These are phyloP conservation scores for Circinella umbellata DNA, from an alignment of 371 early-diverging fungal genomes.

Conservation along the genomic window DNA sequence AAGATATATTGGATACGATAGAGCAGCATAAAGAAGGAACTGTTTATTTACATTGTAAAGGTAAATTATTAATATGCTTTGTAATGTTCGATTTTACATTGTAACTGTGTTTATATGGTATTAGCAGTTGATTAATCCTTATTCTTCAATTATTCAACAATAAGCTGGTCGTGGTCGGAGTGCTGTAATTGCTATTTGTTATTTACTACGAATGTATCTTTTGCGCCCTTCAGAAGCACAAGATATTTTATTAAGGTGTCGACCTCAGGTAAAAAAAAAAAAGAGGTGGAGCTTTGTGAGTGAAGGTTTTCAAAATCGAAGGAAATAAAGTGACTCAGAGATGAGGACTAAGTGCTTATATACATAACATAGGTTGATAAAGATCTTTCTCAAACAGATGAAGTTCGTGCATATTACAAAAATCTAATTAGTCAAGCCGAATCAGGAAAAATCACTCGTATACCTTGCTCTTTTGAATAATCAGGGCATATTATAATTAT, in stretches of 20 bases:
- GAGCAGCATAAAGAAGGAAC: constrained; percentile 20
- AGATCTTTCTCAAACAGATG: constrained; percentile 36
- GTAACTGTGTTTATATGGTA: too few species aligned
- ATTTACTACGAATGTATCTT: constrained; percentile 39
- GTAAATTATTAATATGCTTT: constrained; percentile 10
- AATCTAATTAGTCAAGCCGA: constrained; percentile 35
- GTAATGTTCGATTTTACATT: too few species aligned
- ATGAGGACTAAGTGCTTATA: too few species aligned
- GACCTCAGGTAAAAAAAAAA: constrained; percentile 38
- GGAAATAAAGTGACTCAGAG: too few species aligned
- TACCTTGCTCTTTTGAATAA: constrained; percentile 25
- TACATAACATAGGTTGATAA: constrained; percentile 34
- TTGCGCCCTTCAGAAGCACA: constrained; percentile 37
- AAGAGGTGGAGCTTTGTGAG: too few species aligned
- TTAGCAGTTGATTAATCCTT: too few species aligned
- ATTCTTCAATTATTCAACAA: too few species aligned
- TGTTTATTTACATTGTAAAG: constrained; percentile 55
- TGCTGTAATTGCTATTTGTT: constrained; percentile 47
- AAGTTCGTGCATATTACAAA: constrained; percentile 44
- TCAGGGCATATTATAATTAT: neutral
- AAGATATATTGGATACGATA: constrained; percentile 19
- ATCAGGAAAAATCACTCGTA: constrained; percentile 27
- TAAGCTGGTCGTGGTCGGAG: constrained; percentile 53
- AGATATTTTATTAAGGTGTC: constrained; percentile 27
- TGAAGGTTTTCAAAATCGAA: too few species aligned